Evolutionary conservation across 306 rosid genomes (phyloP).

Genomic region (Castanopsis chinensis): DNA sequence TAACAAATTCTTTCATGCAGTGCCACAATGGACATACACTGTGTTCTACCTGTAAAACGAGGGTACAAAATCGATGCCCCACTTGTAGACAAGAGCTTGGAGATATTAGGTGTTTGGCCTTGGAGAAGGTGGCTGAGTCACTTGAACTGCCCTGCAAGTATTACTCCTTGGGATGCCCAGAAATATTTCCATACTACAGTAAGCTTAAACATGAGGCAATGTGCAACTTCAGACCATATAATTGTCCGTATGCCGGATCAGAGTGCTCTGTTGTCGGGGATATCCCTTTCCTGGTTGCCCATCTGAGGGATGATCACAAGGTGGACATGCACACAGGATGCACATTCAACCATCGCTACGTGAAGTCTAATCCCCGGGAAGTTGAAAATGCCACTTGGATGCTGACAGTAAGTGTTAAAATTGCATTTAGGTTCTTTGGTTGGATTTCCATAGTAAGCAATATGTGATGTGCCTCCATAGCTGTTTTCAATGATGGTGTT

Average conservation of each 20-base stretch:
- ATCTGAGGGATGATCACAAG: constrained; percentile 96
- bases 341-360: constrained; percentile 97
- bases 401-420: constrained; percentile 83
- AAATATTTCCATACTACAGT: constrained; percentile 94
- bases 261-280: constrained; percentile 93
- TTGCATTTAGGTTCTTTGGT: constrained; percentile 7
- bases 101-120: constrained; percentile 94
- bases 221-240: constrained; percentile 94
- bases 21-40: constrained; percentile 99
- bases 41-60: constrained; percentile 94
- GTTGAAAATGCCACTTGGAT: constrained; percentile 99
- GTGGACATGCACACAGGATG: constrained; percentile 99
- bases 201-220: constrained; percentile 92
- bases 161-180: constrained; percentile 90
- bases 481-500: not conserved
- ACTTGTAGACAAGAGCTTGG: constrained; percentile 99
- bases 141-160: constrained; percentile 96
- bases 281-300: constrained; percentile 89
- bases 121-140: constrained; percentile 99
- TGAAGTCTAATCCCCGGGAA: constrained; percentile 97
- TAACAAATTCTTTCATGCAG: constrained; percentile 47
- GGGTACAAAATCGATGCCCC: constrained; percentile 98
- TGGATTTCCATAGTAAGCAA: not conserved
- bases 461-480: not conserved
- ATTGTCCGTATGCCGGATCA: constrained; percentile 97